Conservation (phyloP, 2,329 filamentous ascomycete genomes). For the Mollisiaceae sp. region DNA sequence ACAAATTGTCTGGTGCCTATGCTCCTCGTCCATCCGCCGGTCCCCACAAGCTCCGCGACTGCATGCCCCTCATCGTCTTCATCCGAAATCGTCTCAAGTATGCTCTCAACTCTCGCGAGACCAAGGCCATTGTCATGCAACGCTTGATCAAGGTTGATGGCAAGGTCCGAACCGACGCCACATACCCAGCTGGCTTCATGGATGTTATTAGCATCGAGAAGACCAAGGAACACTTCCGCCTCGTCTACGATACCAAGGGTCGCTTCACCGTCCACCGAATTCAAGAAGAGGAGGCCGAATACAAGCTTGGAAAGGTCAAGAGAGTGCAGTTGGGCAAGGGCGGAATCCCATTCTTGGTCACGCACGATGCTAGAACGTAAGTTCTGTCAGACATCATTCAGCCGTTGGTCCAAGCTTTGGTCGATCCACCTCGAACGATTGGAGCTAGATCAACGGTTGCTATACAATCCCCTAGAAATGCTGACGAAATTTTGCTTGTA, state of each 20-base stretch:
- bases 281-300: conserved; percentile 97
- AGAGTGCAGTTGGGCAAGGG: conserved; percentile 98
- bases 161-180: conserved; percentile 99
- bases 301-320: conserved; percentile 99
- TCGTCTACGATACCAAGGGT: conserved; percentile 99
- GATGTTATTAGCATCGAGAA: conserved; percentile 99
- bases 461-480: conserved; percentile 40
- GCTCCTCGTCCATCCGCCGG: conserved; percentile 75
- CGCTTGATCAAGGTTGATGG: conserved; percentile 99
- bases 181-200: conserved; percentile 99
- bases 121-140: conserved; percentile 98
- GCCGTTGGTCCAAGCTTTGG: conserved; percentile 99
- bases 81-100: conserved; percentile 98
- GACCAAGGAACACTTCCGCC: conserved; percentile 99
- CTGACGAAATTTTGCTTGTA: conserved; percentile 50
- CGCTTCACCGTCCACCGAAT: conserved; percentile 99
- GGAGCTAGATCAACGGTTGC: conserved; percentile 44
- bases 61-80: conserved; percentile 98
- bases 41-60: conserved; percentile 99
- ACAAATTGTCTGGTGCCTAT: conserved; percentile 96
- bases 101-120: conserved; percentile 98
- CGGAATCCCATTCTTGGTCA: conserved; percentile 99
- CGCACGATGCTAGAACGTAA: conserved; percentile 99
- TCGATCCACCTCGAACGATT: conserved; percentile 50
- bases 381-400: conserved; percentile 98